Percentiles rank a stretch among this genome's conserved stretches.
Conservation (phyloP, 2,329 filamentous ascomycete species). For the Hypoxylon sp. region DNA sequence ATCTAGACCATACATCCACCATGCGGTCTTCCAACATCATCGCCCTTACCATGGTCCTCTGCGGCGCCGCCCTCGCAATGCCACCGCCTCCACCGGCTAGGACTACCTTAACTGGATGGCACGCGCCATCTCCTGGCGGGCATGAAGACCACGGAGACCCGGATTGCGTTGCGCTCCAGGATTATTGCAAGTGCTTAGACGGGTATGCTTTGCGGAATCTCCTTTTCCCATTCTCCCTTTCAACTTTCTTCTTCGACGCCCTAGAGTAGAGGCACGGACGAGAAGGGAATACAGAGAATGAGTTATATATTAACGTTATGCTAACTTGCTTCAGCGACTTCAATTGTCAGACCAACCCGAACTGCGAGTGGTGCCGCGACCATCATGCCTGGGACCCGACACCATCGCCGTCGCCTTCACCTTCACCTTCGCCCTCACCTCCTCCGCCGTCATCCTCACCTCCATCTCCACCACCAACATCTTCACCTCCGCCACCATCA, state of each 20-base stretch:
- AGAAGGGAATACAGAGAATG: neutral
- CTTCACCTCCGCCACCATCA: neutral
- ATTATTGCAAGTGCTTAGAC: constrained; percentile 48
- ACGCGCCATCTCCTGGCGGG: neutral
- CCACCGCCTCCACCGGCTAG: constrained; percentile 36
- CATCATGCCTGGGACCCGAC: constrained; percentile 41
- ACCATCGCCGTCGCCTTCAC: neutral
- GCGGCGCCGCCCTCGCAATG: constrained; percentile 42
- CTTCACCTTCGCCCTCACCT: too few species aligned
- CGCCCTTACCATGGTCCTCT: constrained; percentile 36
- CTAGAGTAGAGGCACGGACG: neutral
- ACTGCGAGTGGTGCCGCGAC: constrained; percentile 51
- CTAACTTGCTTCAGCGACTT: constrained; percentile 45
- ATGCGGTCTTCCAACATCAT: constrained; percentile 45
- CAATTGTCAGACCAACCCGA: constrained; percentile 49
- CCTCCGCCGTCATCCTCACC: too few species aligned
- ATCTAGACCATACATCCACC: constrained; percentile 8
- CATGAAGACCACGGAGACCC: constrained; percentile 31
- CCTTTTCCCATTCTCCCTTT: neutral
- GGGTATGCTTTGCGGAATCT: constrained; percentile 30
- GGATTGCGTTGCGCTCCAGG: constrained; percentile 45
- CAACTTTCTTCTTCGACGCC: neutral
- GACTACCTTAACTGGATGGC: neutral
- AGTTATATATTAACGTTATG: neutral
- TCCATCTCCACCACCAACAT: neutral